These are phyloP conservation scores for Curvularia spicifera DNA, from an alignment of 2,329 filamentous ascomycete genomes.

Conservation along the genomic window DNA sequence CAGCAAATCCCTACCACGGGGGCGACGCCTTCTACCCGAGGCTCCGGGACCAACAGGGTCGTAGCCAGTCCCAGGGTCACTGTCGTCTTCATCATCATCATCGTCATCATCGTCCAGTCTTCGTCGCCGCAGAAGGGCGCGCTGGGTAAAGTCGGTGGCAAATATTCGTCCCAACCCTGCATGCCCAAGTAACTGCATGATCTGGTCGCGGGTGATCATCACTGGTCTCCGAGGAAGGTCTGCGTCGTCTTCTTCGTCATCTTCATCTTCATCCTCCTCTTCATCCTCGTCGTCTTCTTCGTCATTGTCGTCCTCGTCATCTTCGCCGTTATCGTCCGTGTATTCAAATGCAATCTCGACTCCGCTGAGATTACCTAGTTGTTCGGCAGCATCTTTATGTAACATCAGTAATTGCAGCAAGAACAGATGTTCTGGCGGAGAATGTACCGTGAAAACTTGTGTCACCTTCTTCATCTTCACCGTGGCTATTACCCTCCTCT, in stretches of 20 bases:
- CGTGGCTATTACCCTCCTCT: slow-evolving; percentile 49
- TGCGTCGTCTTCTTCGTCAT: slow-evolving; percentile 31
- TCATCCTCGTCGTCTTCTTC: slow-evolving; percentile 43
- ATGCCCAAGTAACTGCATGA: slow-evolving; percentile 62
- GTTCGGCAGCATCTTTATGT: slow-evolving; percentile 50
- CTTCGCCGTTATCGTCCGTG: slow-evolving; percentile 48
- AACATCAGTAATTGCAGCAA: slow-evolving; percentile 7
- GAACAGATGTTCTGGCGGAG: background rate
- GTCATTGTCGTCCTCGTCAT: slow-evolving; percentile 25
- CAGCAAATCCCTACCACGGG: slow-evolving; percentile 62
- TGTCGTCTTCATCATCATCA: slow-evolving; percentile 51
- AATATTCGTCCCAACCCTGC: slow-evolving; percentile 62
- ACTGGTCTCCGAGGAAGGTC: slow-evolving; percentile 32
- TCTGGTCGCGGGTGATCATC: slow-evolving; percentile 57
- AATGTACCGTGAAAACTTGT: slow-evolving; percentile 45
- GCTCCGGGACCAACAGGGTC: slow-evolving; percentile 47
- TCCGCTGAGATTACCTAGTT: slow-evolving; percentile 50
- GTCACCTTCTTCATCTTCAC: slow-evolving; percentile 49
- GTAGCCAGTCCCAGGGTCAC: slow-evolving; percentile 43
- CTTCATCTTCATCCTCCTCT: slow-evolving; percentile 36
- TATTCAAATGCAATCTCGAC: slow-evolving; percentile 53
- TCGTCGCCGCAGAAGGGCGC: slow-evolving; percentile 22
- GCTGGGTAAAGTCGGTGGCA: slow-evolving; percentile 38
- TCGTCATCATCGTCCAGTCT: slow-evolving; percentile 44
- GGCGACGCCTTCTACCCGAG: slow-evolving; percentile 46